Conservation (phyloP, 2,329 filamentous ascomycete species). For the Aspergillus pseudoviridinutans region DNA sequence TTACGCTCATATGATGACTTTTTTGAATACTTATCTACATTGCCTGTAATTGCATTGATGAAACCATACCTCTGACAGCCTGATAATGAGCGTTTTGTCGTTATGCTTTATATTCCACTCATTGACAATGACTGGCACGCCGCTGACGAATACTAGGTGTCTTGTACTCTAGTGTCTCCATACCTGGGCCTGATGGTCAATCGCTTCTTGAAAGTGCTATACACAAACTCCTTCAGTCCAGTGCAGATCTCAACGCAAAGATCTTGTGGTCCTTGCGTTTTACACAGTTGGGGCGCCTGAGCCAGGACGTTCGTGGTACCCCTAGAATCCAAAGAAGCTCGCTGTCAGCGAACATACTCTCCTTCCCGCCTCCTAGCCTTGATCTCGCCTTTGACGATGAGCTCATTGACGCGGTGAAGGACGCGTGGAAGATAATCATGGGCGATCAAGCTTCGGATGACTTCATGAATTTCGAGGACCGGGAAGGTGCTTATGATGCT, state of each 20-base stretch:
- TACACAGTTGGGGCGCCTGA: slow-evolving; percentile 39
- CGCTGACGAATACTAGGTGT: slow-evolving; percentile 50
- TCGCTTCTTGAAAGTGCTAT: slow-evolving; percentile 39
- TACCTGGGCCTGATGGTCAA: slow-evolving; percentile 32
- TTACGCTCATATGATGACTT: slow-evolving; percentile 71
- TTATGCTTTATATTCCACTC: slow-evolving; percentile 14
- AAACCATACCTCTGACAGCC: slow-evolving; percentile 76
- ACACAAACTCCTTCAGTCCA: slow-evolving; percentile 39
- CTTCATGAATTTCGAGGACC: slow-evolving; percentile 77
- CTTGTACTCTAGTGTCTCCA: slow-evolving; percentile 51
- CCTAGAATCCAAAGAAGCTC: slow-evolving; percentile 12
- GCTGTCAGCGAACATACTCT: slow-evolving; percentile 45
- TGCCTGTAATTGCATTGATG: slow-evolving; percentile 93
- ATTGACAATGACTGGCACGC: slow-evolving; percentile 15
- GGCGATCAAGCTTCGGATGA: slow-evolving; percentile 48
- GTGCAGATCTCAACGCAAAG: slow-evolving; percentile 26
- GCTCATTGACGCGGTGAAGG: slow-evolving; percentile 61
- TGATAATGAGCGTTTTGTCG: slow-evolving; percentile 57
- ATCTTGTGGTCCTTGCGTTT: slow-evolving; percentile 54
- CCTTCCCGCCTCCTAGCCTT: slow-evolving; percentile 57
- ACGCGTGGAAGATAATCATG: slow-evolving; percentile 65
- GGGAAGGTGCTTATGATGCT: slow-evolving; percentile 60
- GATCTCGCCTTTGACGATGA: slow-evolving; percentile 72
- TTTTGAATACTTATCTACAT: slow-evolving; percentile 99
- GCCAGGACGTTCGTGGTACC: slow-evolving; percentile 8